Evolutionary conservation across 1,284 basidiomycete species (phyloP), one percentile per base, ranked within the genome.

Genomic region (Sutorius eximius): DNA sequence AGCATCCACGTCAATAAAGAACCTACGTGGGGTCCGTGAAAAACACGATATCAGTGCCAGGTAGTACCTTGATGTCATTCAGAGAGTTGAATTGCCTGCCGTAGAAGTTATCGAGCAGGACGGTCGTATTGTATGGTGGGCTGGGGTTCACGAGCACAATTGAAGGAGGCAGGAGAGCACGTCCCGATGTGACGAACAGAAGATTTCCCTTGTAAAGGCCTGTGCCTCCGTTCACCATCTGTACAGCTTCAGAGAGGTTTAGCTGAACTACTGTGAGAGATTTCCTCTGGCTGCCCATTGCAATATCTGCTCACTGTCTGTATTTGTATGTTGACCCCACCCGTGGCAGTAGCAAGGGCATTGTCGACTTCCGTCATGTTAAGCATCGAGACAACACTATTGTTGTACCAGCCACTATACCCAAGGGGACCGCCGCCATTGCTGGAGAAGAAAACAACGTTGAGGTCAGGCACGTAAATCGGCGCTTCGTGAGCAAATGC

Each of bases 11-110:
- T 36, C 13, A 13, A 12, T 2, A 3, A 10, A 20, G 2, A 18
- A 75, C 81, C 5, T 61, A 90, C 82, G 71, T 75, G 9, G 79
- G 77, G 65, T 93, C 91, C 0, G 85, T 88, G 70, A 90, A 89
- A 72, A 84, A 90, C 0, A 68, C 30, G 10, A 89, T 65, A 46
- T 79, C 81, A 16, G 81, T 81, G 47, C 77, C 83, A 0, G 86
- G 86, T 56, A 90, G 86, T 4, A 91, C 75, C 62, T 87, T 89
- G 54, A 87, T 73, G 64, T 93, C 91, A 66, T 93, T 92, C 50
- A 91, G 71, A 1, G 88, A 88, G 72, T 89, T 91, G 74, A 92
- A 93, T 63, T 91, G 89, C 8, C 87, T 76, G 4, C 90, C 90
- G 62, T 81, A 87, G 66, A 77, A 86, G 70, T 87, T 90, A 73